Evolutionary conservation across 2,329 filamentous ascomycete genomes (phyloP).

Genomic region (Trichoderma sp.): DNA sequence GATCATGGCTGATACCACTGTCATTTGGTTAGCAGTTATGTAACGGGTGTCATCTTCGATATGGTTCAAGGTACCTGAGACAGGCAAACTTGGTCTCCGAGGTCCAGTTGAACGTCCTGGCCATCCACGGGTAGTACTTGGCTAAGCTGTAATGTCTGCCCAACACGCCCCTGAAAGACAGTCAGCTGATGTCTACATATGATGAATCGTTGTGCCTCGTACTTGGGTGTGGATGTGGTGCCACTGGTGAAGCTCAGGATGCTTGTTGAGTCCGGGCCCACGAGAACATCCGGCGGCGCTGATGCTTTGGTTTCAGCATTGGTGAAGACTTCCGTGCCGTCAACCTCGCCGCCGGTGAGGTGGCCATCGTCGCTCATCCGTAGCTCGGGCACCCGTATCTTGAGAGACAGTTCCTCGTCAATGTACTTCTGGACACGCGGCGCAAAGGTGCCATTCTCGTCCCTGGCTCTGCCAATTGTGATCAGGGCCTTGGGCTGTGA

Average conservation of each 20-base stretch:
- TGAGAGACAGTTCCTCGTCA: conserved; percentile 69
- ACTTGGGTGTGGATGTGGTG: conserved; percentile 8
- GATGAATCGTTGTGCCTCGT: conserved; percentile 62
- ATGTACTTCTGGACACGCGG: conserved; percentile 64
- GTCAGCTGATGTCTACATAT: background rate
- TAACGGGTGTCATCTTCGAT: background rate
- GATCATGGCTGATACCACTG: conserved; percentile 67
- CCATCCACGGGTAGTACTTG: conserved; percentile 94
- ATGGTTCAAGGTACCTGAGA: conserved; percentile 1
- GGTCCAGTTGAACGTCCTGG: conserved; percentile 38
- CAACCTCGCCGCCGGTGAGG: conserved; percentile 67
- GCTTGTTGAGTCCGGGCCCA: conserved; percentile 53
- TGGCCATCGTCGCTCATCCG: conserved; percentile 70
- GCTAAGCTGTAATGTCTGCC: conserved; percentile 85
- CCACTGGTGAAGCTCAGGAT: conserved; percentile 65
- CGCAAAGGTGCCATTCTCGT: conserved; percentile 42
- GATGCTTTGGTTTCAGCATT: conserved; percentile 53
- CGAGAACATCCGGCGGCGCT: conserved; percentile 68
- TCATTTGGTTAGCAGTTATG: conserved; percentile 27
- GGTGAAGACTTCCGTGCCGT: conserved; percentile 69
- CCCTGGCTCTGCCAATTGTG: conserved; percentile 68
- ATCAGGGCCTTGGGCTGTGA: conserved; percentile 48
- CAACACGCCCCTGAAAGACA: conserved; percentile 61
- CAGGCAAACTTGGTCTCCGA: conserved; percentile 9
- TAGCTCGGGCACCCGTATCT: conserved; percentile 73